Percentiles rank a stretch among this genome's conserved stretches.
These are phyloP conservation scores for Grigorovia transvaalensis DNA, from an alignment of 805 yeast species.

Conservation along the genomic window DNA sequence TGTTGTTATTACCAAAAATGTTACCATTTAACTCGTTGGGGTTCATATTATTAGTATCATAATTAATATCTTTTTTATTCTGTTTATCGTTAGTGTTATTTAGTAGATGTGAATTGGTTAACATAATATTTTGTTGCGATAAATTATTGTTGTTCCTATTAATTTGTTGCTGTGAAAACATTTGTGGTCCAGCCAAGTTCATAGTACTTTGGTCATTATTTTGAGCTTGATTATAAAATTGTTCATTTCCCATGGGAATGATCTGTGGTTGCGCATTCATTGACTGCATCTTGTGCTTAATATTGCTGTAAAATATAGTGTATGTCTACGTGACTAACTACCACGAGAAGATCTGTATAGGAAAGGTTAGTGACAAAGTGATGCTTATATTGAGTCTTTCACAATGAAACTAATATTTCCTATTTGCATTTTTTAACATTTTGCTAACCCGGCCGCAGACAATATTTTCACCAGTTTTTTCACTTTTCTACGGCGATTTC, in stretches of 20 bases:
- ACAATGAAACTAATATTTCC: not conserved
- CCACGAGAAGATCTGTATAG: too few relatives aligned
- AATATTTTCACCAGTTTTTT: too few relatives aligned
- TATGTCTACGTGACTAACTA: too few relatives aligned
- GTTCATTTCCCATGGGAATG: slow-evolving; percentile 21
- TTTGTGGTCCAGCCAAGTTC: slow-evolving; percentile 22
- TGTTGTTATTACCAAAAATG: slow-evolving; percentile 3
- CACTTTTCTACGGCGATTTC: too few relatives aligned
- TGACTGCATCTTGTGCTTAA: slow-evolving; percentile 8
- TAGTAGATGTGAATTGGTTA: slow-evolving; percentile 11
- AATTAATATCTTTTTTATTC: not conserved
- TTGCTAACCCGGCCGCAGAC: slow-evolving; percentile 1
- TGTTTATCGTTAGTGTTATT: slow-evolving; percentile 8
- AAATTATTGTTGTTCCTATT: slow-evolving; percentile 16
- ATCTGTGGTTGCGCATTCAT: slow-evolving; percentile 22
- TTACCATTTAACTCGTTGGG: slow-evolving; percentile 7
- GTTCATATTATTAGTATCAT: slow-evolving; percentile 1
- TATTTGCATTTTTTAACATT: not conserved
- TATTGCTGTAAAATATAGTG: too few relatives aligned
- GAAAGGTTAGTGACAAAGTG: too few relatives aligned
- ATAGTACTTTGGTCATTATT: slow-evolving; percentile 18
- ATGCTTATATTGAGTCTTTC: not conserved
- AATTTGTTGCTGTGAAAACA: slow-evolving; percentile 20
- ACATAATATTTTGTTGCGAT: slow-evolving; percentile 14
- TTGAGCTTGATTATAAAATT: slow-evolving; percentile 18